Evolutionary conservation across 1,284 basidiomycete genomes (phyloP).

Genomic region (Hortiboletus rubellus): DNA sequence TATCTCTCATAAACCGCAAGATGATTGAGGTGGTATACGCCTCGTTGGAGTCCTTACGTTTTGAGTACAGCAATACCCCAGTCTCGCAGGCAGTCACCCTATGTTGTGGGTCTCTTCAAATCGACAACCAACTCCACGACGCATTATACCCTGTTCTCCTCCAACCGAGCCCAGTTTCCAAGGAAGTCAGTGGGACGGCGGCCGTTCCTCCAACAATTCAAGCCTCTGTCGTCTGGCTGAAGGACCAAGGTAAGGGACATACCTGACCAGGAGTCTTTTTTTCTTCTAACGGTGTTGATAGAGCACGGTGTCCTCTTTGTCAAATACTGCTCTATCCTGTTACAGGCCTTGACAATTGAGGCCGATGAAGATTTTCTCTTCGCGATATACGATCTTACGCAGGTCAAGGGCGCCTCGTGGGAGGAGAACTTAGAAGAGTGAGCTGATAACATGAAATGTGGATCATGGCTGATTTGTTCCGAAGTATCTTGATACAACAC

Average conservation of each 20-base stretch:
- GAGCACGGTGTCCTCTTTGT: slow-evolving; percentile 96
- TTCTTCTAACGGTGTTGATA: slow-evolving; percentile 32
- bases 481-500: slow-evolving; percentile 76
- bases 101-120: slow-evolving; percentile 88
- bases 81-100: slow-evolving; percentile 82
- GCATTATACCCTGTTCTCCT: slow-evolving; percentile 95
- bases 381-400: slow-evolving; percentile 88
- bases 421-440: slow-evolving; percentile 77
- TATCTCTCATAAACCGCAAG: slow-evolving; percentile 89
- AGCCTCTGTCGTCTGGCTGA: slow-evolving; percentile 84
- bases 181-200: slow-evolving; percentile 77
- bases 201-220: slow-evolving; percentile 88
- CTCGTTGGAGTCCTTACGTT: slow-evolving; percentile 76
- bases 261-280: background rate
- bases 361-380: slow-evolving; percentile 97
- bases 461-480: slow-evolving; percentile 10
- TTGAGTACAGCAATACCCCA: slow-evolving; percentile 85
- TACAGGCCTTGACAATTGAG: slow-evolving; percentile 95
- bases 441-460: slow-evolving; percentile 29
- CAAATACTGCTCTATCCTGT: slow-evolving; percentile 93
- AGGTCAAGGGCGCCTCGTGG: slow-evolving; percentile 91
- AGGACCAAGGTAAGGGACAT: slow-evolving; percentile 76
- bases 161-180: slow-evolving; percentile 90
- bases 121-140: slow-evolving; percentile 98
- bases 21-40: slow-evolving; percentile 92